Percentiles rank a stretch among this genome's conserved stretches.
Conservation (phyloP, 2,329 filamentous ascomycete genomes). For the Thielaviopsis populi region DNA sequence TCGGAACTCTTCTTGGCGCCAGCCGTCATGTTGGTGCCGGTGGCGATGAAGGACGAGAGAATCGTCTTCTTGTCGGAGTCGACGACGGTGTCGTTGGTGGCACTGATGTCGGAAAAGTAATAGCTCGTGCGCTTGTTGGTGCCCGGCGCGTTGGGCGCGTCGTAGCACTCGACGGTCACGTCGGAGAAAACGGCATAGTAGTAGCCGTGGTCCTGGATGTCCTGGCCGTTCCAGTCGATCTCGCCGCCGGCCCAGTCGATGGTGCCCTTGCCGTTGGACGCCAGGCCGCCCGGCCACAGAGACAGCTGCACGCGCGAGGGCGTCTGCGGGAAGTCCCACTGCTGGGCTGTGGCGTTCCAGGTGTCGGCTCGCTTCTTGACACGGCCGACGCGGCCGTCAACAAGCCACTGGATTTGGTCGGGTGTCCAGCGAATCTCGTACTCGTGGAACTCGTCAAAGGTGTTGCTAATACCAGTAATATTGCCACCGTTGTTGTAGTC, state of each 20-base stretch:
- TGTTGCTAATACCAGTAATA: constrained; percentile 47
- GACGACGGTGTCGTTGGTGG: constrained; percentile 61
- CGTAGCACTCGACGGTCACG: constrained; percentile 75
- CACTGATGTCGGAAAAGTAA: constrained; percentile 50
- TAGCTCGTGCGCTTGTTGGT: constrained; percentile 57
- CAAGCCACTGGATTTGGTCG: constrained; percentile 69
- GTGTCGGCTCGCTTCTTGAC: constrained; percentile 62
- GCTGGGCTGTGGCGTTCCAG: constrained; percentile 69
- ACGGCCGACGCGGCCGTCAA: constrained; percentile 68
- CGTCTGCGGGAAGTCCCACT: constrained; percentile 81
- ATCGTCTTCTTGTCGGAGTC: constrained; percentile 62
- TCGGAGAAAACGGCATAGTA: constrained; percentile 71
- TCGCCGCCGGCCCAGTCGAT: constrained; percentile 81
- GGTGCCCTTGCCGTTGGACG: constrained; percentile 67
- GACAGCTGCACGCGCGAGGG: constrained; percentile 84
- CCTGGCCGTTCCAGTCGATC: constrained; percentile 70
- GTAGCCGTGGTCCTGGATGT: constrained; percentile 74
- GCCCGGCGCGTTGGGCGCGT: constrained; percentile 46
- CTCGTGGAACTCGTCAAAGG: constrained; percentile 64
- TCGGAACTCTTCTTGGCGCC: constrained; percentile 22
- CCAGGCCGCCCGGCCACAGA: constrained; percentile 82
- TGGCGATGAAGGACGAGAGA: constrained; percentile 65
- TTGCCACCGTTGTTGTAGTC: constrained; percentile 68
- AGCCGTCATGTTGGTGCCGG: constrained; percentile 56
- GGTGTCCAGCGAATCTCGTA: constrained; percentile 92